These are phyloP conservation scores for Plasmopara halstedii DNA, from an alignment of 352 stramenopile genomes.

Conservation along the genomic window DNA sequence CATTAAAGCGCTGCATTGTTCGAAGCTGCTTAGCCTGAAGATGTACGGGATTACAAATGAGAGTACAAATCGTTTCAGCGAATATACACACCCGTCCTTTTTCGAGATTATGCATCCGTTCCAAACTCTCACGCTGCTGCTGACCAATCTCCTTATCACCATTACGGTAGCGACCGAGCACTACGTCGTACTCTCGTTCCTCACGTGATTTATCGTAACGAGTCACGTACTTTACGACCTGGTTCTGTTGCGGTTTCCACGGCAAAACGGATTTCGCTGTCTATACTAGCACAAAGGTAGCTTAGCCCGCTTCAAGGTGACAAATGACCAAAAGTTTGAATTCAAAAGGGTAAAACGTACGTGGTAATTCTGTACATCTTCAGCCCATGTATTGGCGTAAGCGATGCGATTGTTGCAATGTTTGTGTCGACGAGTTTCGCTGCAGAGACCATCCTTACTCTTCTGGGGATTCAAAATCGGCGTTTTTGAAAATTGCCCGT, in stretches of 20 bases:
- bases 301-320: neutral
- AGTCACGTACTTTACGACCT: slow-evolving; percentile 51
- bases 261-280: slow-evolving; percentile 51
- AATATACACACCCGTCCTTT: slow-evolving; percentile 25
- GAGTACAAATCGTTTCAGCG: slow-evolving; percentile 2
- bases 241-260: slow-evolving; percentile 49
- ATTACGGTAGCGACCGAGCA: slow-evolving; percentile 62
- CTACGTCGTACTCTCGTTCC: slow-evolving; percentile 62
- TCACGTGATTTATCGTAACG: slow-evolving; percentile 61
- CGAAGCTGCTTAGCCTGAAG: slow-evolving; percentile 50
- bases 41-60: neutral
- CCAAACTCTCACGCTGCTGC: slow-evolving; percentile 24
- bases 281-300: slow-evolving; percentile 17
- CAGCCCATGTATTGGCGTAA: slow-evolving; percentile 39
- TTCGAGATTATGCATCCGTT: slow-evolving; percentile 33
- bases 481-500: too few species aligned
- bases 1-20: slow-evolving; percentile 50
- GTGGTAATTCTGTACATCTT: slow-evolving; percentile 53
- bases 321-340: neutral
- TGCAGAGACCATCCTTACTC: too few species aligned
- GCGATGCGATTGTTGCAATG: slow-evolving; percentile 15
- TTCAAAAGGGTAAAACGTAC: slow-evolving; percentile 18
- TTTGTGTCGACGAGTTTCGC: too few species aligned
- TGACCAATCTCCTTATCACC: slow-evolving; percentile 32
- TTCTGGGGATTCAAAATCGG: too few species aligned